Evolutionary conservation across 2,329 filamentous ascomycete genomes (phyloP).

Genomic region (Lecanosticta acicola): DNA sequence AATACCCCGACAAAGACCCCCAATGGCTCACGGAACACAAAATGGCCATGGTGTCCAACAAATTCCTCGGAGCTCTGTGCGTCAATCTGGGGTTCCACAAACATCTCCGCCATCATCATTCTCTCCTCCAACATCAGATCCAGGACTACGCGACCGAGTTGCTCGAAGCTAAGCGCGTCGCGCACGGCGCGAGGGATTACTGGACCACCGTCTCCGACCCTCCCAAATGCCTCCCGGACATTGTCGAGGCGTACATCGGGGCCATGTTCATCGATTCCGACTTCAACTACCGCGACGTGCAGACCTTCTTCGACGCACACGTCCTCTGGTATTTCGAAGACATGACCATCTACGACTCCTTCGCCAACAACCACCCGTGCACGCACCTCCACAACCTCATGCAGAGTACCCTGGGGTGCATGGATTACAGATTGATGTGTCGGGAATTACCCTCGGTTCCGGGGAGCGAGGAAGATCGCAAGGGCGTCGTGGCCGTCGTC

Average conservation of each 20-base stretch:
- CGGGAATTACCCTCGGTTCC: conserved; percentile 48
- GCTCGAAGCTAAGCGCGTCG: conserved; percentile 46
- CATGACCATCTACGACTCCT: conserved; percentile 81
- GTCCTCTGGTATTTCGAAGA: conserved; percentile 75
- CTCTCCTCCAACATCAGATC: conserved; percentile 49
- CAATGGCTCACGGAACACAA: conserved; percentile 99
- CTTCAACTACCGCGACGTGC: conserved; percentile 70
- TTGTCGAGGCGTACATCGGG: conserved; percentile 82
- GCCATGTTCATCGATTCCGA: conserved; percentile 85
- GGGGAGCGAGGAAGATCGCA: conserved; percentile 32
- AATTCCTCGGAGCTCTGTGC: conserved; percentile 78
- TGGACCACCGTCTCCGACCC: conserved; percentile 61
- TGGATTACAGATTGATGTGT: conserved; percentile 51
- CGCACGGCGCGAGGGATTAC: conserved; percentile 56
- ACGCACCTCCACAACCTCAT: conserved; percentile 65
- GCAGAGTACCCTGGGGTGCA: conserved; percentile 60
- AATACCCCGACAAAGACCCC: conserved; percentile 72
- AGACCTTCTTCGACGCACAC: conserved; percentile 68
- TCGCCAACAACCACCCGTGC: conserved; percentile 74
- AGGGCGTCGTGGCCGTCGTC: conserved; percentile 60
- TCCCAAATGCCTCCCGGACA: conserved; percentile 76
- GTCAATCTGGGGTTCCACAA: conserved; percentile 72
- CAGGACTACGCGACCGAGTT: conserved; percentile 54
- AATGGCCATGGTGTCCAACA: conserved; percentile 98
- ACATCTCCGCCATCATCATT: conserved; percentile 54